A percentile compares a stretch with the other conserved stretches of the same genome.
Evolutionary conservation across 148 eudicot genomes (phyloP).

Genomic region (Silene conica): DNA sequence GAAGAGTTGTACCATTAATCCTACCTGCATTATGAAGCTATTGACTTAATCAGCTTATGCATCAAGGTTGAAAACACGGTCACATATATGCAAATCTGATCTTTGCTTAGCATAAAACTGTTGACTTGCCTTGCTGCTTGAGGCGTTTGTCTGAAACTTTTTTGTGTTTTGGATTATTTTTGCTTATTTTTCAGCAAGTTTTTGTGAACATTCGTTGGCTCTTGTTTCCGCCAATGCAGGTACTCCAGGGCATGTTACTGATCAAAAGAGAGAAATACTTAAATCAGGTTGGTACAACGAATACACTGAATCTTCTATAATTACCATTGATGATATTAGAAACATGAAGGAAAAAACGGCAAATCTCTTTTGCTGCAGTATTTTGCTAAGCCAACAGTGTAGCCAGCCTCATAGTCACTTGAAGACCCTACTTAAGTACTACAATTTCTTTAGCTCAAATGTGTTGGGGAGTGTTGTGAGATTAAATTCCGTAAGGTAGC

Average conservation of each 20-base stretch:
- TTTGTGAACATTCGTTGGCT: not conserved
- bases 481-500: not conserved
- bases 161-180: not conserved
- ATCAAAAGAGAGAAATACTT: not conserved
- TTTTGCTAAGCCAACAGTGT: not conserved
- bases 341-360: too few relatives aligned
- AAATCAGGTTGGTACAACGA: not conserved
- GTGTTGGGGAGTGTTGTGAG: not conserved
- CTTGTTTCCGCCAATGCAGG: not conserved
- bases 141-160: not conserved
- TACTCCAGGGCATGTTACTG: not conserved
- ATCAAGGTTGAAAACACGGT: not conserved
- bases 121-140: not conserved
- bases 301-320: not conserved
- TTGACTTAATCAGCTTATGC: not conserved
- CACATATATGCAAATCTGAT: not conserved
- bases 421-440: too few relatives aligned
- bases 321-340: not conserved
- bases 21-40: not conserved
- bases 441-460: too few relatives aligned
- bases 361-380: too few relatives aligned
- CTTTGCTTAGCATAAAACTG: not conserved
- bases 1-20: not conserved
- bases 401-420: not conserved
- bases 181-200: not conserved